Conservation (phyloP, 208 protist species). For the Crithidia mellificae region DNA sequence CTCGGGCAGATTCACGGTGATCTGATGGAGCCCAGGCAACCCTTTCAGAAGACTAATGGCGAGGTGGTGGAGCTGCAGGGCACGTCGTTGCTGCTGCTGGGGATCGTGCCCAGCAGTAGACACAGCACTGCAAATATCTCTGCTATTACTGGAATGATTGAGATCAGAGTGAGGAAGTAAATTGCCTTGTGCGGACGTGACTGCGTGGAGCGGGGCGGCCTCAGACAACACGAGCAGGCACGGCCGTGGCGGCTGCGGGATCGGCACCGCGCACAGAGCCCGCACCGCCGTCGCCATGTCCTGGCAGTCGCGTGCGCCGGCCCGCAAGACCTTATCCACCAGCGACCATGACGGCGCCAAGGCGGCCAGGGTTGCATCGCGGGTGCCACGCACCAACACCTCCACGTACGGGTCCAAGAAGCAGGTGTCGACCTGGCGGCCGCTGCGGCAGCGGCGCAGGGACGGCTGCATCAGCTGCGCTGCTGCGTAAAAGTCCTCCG, state of each 20-base stretch:
- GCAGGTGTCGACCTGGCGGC: not conserved
- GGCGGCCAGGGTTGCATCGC: constrained; percentile 38
- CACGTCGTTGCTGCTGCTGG: constrained; percentile 28
- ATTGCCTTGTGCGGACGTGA: too few species aligned
- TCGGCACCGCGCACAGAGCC: constrained; percentile 53
- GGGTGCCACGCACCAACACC: constrained; percentile 49
- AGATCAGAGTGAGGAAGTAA: too few species aligned
- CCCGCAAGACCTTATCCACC: constrained; percentile 37
- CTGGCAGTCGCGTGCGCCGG: constrained; percentile 52
- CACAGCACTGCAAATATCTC: too few species aligned
- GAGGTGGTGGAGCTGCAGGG: constrained; percentile 49
- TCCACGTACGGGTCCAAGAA: constrained; percentile 49
- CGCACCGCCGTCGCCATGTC: constrained; percentile 56
- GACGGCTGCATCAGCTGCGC: constrained; percentile 67
- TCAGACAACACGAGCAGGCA: constrained; percentile 58
- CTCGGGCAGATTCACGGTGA: constrained; percentile 21
- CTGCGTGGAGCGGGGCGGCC: not conserved
- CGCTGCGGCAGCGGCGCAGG: constrained; percentile 37
- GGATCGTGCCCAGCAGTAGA: too few species aligned
- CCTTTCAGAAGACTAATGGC: constrained; percentile 31
- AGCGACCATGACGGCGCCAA: constrained; percentile 58
- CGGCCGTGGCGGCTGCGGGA: constrained; percentile 53
- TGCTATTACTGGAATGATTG: too few species aligned
- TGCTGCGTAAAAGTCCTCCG: constrained; percentile 78
- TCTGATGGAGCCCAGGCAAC: constrained; percentile 17